Evolutionary conservation across 2,329 filamentous ascomycete species (phyloP), one percentile per base, ranked within the genome.

Genomic region (Aspergillus luchuensis): DNA sequence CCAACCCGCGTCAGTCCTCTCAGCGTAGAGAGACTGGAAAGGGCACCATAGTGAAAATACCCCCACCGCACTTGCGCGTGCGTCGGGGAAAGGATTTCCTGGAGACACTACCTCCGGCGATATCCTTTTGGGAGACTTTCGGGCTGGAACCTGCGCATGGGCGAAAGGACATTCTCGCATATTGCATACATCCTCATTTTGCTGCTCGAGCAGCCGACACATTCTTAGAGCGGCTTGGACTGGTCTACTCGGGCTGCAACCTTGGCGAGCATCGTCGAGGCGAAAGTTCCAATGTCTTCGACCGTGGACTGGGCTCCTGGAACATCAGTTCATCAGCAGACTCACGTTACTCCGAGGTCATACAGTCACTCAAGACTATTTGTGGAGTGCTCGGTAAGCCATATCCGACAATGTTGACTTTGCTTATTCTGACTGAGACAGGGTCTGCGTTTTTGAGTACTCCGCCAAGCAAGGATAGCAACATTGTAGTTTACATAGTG

Each of bases 61-160:
- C 74, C 15, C 72, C 82, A 1, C 84, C 84, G 3, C 81, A 85
- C 67, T 68, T 89, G 33, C 80, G 81, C 39, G 74, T 88, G 11
- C 81, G 81, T 56, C 82, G 85, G 33, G 81, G 80, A 8, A 82
- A 84, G 41, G 78, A 79, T 39, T 78, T 75, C 7, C 79, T 86
- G 70, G 84, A 87, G 63, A 74, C 86, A 53, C 76, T 87, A 13
- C 82, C 85, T 3, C 78, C 85, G 8, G 82, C 85, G 4, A 69
- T 87, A 52, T 74, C 79, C 2, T 88, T 88, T 66, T 88, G 86
- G 86, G 85, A 88, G 63, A 80, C 83, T 1, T 80, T 88, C 43
- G 84, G 83, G 17, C 74, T 89, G 8, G 81, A 82, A 43, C 86
- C 86, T 36, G 79, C 80, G 41, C 81, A 79, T 67, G 82, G 84